phyloP scores from a whole-genome alignment of 768 basidiomycete species.

The Phylloporus scabripes region DNA sequence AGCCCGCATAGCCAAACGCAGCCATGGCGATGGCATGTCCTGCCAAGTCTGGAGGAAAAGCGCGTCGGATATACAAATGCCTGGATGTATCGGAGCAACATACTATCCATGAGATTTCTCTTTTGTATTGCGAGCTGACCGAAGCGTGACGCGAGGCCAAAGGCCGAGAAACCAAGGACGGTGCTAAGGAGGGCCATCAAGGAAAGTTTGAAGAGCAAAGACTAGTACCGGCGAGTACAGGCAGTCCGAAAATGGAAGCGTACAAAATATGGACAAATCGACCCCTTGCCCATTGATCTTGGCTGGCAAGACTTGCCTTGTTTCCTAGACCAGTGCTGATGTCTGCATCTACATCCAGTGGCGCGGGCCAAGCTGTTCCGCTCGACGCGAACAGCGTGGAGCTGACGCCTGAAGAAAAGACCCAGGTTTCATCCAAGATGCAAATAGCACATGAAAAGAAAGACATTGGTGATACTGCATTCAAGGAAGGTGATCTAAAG shows the following conservation, averaged over 20 bases:
- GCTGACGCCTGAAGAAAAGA: constrained; percentile 16
- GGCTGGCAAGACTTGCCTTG: not conserved
- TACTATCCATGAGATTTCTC: constrained; percentile 74
- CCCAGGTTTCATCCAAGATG: constrained; percentile 45
- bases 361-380: not conserved
- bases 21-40: constrained; percentile 67
- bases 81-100: constrained; percentile 29
- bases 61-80: not conserved
- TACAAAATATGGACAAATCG: constrained; percentile 24
- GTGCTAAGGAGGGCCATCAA: constrained; percentile 64
- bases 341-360: constrained; percentile 10
- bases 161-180: constrained; percentile 70
- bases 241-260: constrained; percentile 14
- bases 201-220: not conserved
- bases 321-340: constrained; percentile 6
- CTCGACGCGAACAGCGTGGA: constrained; percentile 20
- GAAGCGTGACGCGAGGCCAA: constrained; percentile 78
- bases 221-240: constrained; percentile 6
- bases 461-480: constrained; percentile 59
- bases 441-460: constrained; percentile 62
- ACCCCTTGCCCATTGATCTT: constrained; percentile 2
- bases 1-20: constrained; percentile 67
- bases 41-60: constrained; percentile 50
- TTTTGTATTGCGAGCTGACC: constrained; percentile 86
- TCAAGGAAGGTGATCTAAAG: constrained; percentile 58